These are phyloP conservation scores for Sicyos baderoa DNA, from an alignment of 306 rosid species.

Conservation along the genomic window DNA sequence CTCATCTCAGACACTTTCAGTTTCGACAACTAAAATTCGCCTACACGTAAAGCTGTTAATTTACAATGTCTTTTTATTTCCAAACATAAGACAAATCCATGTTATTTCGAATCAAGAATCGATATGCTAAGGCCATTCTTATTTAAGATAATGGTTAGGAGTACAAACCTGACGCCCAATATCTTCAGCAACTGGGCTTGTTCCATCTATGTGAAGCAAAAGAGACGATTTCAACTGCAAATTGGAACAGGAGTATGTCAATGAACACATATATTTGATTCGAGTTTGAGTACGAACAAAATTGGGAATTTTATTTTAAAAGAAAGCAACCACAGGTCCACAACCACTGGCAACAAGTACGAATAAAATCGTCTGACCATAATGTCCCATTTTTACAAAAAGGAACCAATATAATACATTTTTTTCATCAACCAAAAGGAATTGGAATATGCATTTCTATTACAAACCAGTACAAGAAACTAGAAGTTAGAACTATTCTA, in stretches of 20 bases:
- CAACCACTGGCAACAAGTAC: neutral
- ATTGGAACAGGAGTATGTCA: constrained; percentile 30
- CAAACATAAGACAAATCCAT: neutral
- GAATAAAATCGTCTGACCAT: neutral
- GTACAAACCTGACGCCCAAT: constrained; percentile 79
- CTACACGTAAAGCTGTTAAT: too few species aligned
- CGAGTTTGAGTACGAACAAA: neutral
- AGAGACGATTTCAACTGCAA: constrained; percentile 80
- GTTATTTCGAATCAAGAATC: neutral
- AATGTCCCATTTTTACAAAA: neutral
- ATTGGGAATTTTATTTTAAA: too few species aligned
- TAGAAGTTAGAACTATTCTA: neutral
- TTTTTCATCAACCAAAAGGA: too few species aligned
- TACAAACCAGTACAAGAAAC: neutral
- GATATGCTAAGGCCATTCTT: neutral
- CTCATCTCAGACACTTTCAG: neutral
- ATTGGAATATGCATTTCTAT: neutral
- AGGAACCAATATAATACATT: neutral
- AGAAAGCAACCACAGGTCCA: too few species aligned
- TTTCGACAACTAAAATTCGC: too few species aligned
- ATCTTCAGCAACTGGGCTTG: constrained; percentile 85
- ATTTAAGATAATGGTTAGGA: constrained; percentile 2
- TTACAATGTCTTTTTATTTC: neutral
- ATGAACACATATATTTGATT: neutral
- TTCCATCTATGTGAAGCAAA: constrained; percentile 80